Base-by-base conservation (phyloP, 2,329 filamentous ascomycete genomes). In the Stachybotrys chlorohalonatus region DNA sequence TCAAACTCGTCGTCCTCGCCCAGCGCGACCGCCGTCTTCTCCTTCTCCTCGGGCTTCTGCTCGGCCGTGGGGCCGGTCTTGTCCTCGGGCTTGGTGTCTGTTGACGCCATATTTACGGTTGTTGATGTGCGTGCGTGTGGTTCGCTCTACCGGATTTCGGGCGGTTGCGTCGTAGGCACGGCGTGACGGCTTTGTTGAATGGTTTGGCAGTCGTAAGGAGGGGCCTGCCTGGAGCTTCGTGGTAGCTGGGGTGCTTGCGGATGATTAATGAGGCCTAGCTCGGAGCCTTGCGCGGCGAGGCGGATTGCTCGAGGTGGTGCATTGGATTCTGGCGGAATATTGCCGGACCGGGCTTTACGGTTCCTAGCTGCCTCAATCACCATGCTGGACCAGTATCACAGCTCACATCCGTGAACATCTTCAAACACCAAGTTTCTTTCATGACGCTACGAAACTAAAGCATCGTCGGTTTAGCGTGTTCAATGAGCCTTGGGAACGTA, bases 1-100 rank as follows among this genome's bases (percentile, higher is more conserved):
- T 99, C 94, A 66, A 99, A 99, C 76, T 99, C 94, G 72, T 99
- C 94, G 68, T 99, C 94, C 71, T 99, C 94, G 72, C 96, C 94
- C 31, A 97, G 81, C 56, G 88, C 82, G 39, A 86, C 63, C 65
- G 83, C 49, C 15, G 49, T 32, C 16, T 32, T 42, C 31, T 24
- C 76, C 61, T 78, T 75, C 62, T 79, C 75, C 56, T 73, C 69
- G 58, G 73, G 59, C 53, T 65, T 61, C 58, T 66, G 62, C 54
- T 62, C 62, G 52, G 64, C 59, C 24, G 58, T 39, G 52, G 58
- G 45, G 52, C 67, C 60, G 52, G 70, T 56, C 62, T 75, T 73
- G 54, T 71, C 64, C 57, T 69, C 68, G 52, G 63, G 58, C 61
- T 67, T 71, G 56, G 59, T 46, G 56, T 66, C 62, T 7, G 59